These are phyloP conservation scores for Collybia sordida DNA, from an alignment of 768 basidiomycete species.

Conservation along the genomic window DNA sequence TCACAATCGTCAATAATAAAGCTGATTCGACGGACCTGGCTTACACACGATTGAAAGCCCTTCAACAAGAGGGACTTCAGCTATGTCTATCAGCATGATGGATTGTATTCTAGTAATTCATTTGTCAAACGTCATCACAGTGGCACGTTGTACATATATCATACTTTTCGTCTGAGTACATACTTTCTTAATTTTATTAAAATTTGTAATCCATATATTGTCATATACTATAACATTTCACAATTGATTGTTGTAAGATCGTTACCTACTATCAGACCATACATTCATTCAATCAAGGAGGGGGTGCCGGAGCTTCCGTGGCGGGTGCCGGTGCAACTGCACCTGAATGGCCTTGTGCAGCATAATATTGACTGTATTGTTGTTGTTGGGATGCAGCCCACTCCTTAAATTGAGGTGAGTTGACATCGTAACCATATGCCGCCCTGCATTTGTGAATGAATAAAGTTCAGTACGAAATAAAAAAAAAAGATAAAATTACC, in stretches of 20 bases:
- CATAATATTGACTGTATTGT: conserved; percentile 74
- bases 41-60: background rate
- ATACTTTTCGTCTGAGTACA: background rate
- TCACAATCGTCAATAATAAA: background rate
- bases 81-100: background rate
- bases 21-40: no score
- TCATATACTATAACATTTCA: background rate
- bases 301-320: conserved; percentile 30
- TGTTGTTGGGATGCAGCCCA: conserved; percentile 75
- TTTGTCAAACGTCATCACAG: background rate
- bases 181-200: background rate
- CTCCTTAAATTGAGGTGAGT: conserved; percentile 77
- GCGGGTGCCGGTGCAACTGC: conserved; percentile 13
- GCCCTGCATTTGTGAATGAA: conserved; percentile 49
- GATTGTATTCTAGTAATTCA: background rate
- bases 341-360: conserved; percentile 36
- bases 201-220: background rate
- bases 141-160: background rate
- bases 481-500: conserved; percentile 31
- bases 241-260: background rate
- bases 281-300: conserved; percentile 14
- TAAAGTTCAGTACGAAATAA: background rate
- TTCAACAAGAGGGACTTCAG: background rate
- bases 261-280: background rate
- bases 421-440: conserved; percentile 83